Percentiles rank a stretch among this genome's conserved stretches.
phyloP scores from a whole-genome alignment of 2,329 filamentous ascomycete species.

The Exophiala aquamarina region DNA sequence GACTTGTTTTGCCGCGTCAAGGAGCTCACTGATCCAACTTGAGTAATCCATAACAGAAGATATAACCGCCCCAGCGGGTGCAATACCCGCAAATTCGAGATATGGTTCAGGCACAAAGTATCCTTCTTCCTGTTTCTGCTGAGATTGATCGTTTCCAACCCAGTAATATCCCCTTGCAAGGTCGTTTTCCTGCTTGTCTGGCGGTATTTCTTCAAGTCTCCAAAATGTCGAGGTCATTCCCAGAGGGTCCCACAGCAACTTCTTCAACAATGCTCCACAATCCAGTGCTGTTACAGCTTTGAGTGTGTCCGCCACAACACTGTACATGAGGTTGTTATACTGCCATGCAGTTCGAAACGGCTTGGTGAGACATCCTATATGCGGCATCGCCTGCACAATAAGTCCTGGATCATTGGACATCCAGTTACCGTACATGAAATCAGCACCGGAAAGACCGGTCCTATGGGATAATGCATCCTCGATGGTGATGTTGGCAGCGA shows the following conservation, averaged over 20 bases:
- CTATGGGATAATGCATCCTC: slow-evolving; percentile 38
- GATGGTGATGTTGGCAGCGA: slow-evolving; percentile 29
- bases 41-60: slow-evolving; percentile 43
- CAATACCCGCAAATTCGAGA: slow-evolving; percentile 13
- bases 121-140: too few species aligned
- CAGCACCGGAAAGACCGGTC: slow-evolving; percentile 36
- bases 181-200: slow-evolving; percentile 21
- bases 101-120: slow-evolving; percentile 20
- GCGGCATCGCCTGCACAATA: slow-evolving; percentile 40
- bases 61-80: slow-evolving; percentile 28
- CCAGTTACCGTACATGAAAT: slow-evolving; percentile 32
- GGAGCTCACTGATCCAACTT: slow-evolving; percentile 52
- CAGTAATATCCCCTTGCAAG: too few species aligned
- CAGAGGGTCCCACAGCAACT: slow-evolving; percentile 41
- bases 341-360: slow-evolving; percentile 44
- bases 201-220: slow-evolving; percentile 35
- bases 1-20: slow-evolving; percentile 31
- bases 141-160: too few species aligned
- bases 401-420: too few species aligned
- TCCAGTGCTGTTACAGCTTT: slow-evolving; percentile 42
- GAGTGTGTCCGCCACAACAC: slow-evolving; percentile 47
- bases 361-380: slow-evolving; percentile 44
- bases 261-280: slow-evolving; percentile 34
- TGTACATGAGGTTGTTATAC: slow-evolving; percentile 57
- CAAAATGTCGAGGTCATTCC: slow-evolving; percentile 42